These are phyloP conservation scores for Coemansia sp. DNA, from an alignment of 192 early-diverging fungal species.

Conservation along the genomic window DNA sequence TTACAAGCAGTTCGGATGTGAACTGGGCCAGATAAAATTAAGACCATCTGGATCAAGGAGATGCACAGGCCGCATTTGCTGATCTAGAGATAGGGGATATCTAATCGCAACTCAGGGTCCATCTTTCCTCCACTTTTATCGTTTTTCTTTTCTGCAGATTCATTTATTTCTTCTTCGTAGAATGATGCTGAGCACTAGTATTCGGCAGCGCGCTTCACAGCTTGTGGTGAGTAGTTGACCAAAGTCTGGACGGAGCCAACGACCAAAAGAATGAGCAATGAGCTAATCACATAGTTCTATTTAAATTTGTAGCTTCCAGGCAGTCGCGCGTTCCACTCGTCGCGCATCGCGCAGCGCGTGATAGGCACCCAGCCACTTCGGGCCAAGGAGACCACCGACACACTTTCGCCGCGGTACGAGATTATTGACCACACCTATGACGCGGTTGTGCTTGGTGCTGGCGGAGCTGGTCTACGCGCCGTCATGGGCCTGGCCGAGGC, in stretches of 20 bases:
- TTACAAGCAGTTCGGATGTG: too few species aligned
- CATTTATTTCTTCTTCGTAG: not conserved
- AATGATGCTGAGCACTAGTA: slow-evolving; percentile 43
- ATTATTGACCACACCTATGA: slow-evolving; percentile 99
- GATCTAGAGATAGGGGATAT: not conserved
- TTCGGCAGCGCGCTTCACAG: slow-evolving; percentile 36
- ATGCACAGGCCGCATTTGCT: not conserved
- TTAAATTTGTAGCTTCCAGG: slow-evolving; percentile 31
- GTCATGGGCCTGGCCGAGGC: slow-evolving; percentile 95
- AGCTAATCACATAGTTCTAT: not conserved
- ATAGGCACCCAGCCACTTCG: slow-evolving; percentile 75
- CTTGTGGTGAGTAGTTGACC: slow-evolving; percentile 35
- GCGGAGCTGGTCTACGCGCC: slow-evolving; percentile 97
- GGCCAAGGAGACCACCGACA: slow-evolving; percentile 66
- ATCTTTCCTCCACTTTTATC: not conserved
- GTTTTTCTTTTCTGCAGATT: not conserved
- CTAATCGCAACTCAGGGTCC: not conserved
- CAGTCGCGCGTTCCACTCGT: slow-evolving; percentile 66
- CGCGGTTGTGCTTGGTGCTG: slow-evolving; percentile 97
- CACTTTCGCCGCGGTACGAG: slow-evolving; percentile 72
- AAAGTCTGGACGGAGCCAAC: not conserved
- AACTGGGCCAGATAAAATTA: not conserved
- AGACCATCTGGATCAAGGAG: not conserved
- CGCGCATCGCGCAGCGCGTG: slow-evolving; percentile 65
- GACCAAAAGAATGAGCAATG: not conserved